Evolutionary conservation across 192 early-diverging fungal genomes (phyloP).

Genomic region (Helicostylum pulchrum): DNA sequence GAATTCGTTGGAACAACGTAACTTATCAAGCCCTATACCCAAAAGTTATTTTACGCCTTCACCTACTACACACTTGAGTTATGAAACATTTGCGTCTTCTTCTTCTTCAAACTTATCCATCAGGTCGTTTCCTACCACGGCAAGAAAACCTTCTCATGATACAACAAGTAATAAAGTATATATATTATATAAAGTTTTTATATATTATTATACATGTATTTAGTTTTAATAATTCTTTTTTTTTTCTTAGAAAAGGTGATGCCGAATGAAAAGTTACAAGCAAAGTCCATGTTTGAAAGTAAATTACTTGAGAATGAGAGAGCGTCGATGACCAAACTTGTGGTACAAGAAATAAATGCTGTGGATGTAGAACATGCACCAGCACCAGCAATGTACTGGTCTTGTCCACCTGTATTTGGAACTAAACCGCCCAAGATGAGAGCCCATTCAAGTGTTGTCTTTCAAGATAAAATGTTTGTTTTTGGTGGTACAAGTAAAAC

Average conservation of each 20-base stretch:
- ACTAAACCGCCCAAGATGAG: constrained; percentile 62
- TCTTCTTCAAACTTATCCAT: constrained; percentile 10
- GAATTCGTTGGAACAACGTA: neutral
- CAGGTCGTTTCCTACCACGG: neutral
- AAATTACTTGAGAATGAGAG: neutral
- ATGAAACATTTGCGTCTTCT: constrained; percentile 8
- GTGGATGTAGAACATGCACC: constrained; percentile 44
- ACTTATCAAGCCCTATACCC: neutral
- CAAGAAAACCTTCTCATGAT: neutral
- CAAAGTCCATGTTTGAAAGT: constrained; percentile 7
- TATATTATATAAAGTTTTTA: too few relatives aligned
- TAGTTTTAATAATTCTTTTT: too few relatives aligned
- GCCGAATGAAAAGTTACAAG: constrained; percentile 1
- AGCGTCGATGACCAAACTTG: too few relatives aligned
- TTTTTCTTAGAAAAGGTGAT: too few relatives aligned
- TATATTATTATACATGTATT: too few relatives aligned
- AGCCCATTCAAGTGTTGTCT: constrained; percentile 72
- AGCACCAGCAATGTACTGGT: constrained; percentile 80
- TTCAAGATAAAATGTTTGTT: constrained; percentile 73
- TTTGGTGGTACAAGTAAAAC: constrained; percentile 82
- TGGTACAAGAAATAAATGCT: neutral
- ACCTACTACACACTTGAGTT: constrained; percentile 3
- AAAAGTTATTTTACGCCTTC: neutral
- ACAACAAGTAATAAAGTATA: constrained; percentile 12
- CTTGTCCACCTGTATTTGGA: constrained; percentile 55